Evolutionary conservation across 768 basidiomycete genomes (phyloP).

Genomic region (Tulasnella sp.): DNA sequence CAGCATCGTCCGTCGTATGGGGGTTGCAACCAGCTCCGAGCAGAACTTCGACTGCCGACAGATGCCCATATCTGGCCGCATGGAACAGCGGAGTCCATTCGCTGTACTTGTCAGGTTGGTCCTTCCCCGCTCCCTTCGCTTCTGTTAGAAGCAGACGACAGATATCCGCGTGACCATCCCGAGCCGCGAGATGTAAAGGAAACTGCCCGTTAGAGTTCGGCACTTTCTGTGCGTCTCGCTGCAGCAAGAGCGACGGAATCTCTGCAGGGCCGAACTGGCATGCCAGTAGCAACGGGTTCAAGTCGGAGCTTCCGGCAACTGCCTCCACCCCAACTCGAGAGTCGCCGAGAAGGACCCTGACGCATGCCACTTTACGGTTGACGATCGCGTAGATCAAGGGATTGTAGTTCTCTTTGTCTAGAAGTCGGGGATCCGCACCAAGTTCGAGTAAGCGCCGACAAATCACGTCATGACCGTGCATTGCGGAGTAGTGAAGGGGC

Average conservation of each 20-base stretch:
- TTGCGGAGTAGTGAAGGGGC: conserved; percentile 89
- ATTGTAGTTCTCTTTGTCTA: conserved; percentile 89
- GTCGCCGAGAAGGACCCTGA: conserved; percentile 66
- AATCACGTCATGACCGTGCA: conserved; percentile 74
- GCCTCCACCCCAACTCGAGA: conserved; percentile 56
- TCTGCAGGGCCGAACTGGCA: conserved; percentile 81
- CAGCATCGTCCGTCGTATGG: conserved; percentile 70
- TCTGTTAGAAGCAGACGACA: conserved; percentile 63
- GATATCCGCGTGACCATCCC: conserved; percentile 80
- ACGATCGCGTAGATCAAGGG: conserved; percentile 91
- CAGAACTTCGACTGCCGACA: conserved; percentile 61
- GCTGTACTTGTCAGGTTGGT: conserved; percentile 88
- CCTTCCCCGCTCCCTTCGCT: conserved; percentile 48
- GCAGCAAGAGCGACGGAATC: conserved; percentile 65
- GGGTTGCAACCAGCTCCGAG: conserved; percentile 69
- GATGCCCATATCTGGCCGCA: conserved; percentile 77
- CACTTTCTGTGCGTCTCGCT: conserved; percentile 62
- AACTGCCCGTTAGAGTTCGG: conserved; percentile 95
- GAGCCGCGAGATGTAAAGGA: conserved; percentile 90
- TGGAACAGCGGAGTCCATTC: conserved; percentile 98
- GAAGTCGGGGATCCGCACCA: conserved; percentile 44
- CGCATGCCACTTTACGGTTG: conserved; percentile 71
- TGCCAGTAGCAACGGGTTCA: conserved; percentile 76
- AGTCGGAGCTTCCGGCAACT: conserved; percentile 35
- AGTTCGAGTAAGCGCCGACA: conserved; percentile 67